Evolutionary conservation across 768 basidiomycete genomes (phyloP), one percentile per base, ranked within the genome.

Genomic region (Trametes cinnabarina): DNA sequence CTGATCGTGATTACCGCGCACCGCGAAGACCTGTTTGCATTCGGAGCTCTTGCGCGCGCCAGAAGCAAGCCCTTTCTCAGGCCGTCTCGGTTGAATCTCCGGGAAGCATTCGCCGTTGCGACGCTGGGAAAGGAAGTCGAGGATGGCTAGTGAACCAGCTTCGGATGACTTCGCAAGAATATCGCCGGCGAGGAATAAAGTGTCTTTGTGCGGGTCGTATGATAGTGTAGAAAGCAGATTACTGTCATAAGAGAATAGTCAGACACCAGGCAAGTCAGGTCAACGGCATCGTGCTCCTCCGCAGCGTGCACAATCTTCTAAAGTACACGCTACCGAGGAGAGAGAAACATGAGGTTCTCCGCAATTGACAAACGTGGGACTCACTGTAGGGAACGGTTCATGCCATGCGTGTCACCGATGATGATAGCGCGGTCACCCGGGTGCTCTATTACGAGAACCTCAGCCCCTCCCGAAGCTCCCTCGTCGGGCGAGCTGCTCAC

Each of bases 1-100:
- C 72, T 98, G 93, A 73, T 98, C 95, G 68, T 98, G 92, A 69
- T 98, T 98, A 0, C 96, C 95, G 28, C 95, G 84, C 3, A 97
- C 92, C 15, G 93, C 94, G 22, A 80, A 80, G 41, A 92, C 76
- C 55, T 40, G 49, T 37, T 64, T 60, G 60, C 60, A 61, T 11
- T 39, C 32, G 15, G 43, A 15, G 7, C n/a, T 42, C 43, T 51
- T 49, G 22, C 50, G 49, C 43, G 47, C 19, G 20, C 11, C 34
- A 34, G 50, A 32, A 46, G 11, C 46, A 28, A 28, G 30, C n/a
- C 46, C 46, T 23, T 46, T 40, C 19, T 46, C 39, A 48, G 48
- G 43, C 15, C 42, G 54, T 23, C 25, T 47, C 15, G 49, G 54
- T 19, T 51, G 42, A 23, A 47, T 37, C 43, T 51, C 47, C 51